Evolutionary conservation across 2,329 filamentous ascomycete genomes (phyloP).

Genomic region (Fusarium denticulatum): DNA sequence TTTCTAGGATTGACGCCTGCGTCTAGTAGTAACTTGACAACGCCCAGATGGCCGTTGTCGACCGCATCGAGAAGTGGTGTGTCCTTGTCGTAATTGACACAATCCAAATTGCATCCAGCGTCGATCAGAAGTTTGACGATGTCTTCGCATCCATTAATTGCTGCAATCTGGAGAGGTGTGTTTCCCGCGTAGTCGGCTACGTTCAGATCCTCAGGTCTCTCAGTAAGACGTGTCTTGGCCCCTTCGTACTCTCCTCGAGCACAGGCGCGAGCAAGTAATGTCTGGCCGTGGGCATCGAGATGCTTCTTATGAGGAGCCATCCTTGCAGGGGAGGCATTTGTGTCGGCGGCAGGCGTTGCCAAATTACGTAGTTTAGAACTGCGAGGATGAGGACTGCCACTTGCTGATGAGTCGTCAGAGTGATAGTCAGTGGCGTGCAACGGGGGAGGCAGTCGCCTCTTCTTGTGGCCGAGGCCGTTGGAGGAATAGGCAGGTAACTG

Average conservation of each 20-base stretch:
- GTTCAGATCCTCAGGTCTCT: constrained; percentile 88
- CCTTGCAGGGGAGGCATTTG: constrained; percentile 73
- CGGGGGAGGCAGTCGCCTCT: constrained; percentile 69
- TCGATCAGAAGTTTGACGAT: constrained; percentile 89
- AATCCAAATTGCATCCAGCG: constrained; percentile 86
- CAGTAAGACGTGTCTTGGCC: constrained; percentile 77
- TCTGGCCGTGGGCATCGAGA: constrained; percentile 92
- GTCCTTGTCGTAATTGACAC: constrained; percentile 82
- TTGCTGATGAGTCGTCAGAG: constrained; percentile 73
- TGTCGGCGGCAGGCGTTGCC: constrained; percentile 65
- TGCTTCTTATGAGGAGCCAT: constrained; percentile 83
- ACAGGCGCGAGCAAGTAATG: constrained; percentile 87
- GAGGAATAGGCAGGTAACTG: constrained; percentile 66
- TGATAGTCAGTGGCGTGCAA: constrained; percentile 71
- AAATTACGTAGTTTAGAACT: constrained; percentile 67
- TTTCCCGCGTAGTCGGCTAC: constrained; percentile 95
- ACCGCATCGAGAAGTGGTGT: constrained; percentile 96
- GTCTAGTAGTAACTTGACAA: constrained; percentile 84
- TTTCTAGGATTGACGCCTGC: constrained; percentile 92
- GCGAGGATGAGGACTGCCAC: constrained; percentile 68
- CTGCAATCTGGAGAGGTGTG: constrained; percentile 91
- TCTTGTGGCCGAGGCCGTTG: constrained; percentile 68
- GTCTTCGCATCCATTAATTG: constrained; percentile 84
- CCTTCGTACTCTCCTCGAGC: constrained; percentile 83
- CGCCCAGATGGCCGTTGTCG: constrained; percentile 91